Base-by-base conservation (phyloP, 257 asterid species). In the Perilla frutescens region DNA sequence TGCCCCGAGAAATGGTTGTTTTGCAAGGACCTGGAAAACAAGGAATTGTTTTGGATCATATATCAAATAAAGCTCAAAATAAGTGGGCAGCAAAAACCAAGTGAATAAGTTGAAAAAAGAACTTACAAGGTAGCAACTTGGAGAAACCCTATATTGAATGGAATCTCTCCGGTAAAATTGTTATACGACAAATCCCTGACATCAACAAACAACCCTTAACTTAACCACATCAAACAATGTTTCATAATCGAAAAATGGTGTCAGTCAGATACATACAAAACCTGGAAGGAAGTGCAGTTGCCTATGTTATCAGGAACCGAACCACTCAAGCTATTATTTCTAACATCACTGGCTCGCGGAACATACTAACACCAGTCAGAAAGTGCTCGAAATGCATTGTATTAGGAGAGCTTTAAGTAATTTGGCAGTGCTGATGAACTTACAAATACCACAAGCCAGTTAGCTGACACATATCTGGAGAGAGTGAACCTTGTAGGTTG, bases 111-210 rank as follows among this genome's bases (percentile, higher is more conserved):
- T 5, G 14, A 53, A 49, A 9, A 53, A 49, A 9, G 60, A 55
- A 76, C 98, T 90, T 83, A 95, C 99, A 95, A 76, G 41, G 99
- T 95, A 34, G 99, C 99, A 64, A 95, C 97, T 90, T 95, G 99
- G 80, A 95, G 92, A 83, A 95, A 95, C 12, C 99, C 99, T 45
- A 95, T 90, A 73, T 95, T 90, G 86, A 90, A 95, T 3, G 99
- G 99, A 65, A 95, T 92, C 81, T 89, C 90, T 5, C 96, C 99
- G 0, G 84, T 73, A 34, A 95, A 82, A 40, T 87, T 84, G 81
- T 95, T 95, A 69, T 92, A 95, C 0, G 99, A 95, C 84, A 95
- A 78, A 72, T 95, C 99, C 92, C 99, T 92, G 71, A 63, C 64
- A 80, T 66, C 14, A 53, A 66, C 10, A 14, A 37, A 54, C 31